Evolutionary conservation across 164 flowering plant species (phyloP).

Genomic region (Chimonanthus praecox): DNA sequence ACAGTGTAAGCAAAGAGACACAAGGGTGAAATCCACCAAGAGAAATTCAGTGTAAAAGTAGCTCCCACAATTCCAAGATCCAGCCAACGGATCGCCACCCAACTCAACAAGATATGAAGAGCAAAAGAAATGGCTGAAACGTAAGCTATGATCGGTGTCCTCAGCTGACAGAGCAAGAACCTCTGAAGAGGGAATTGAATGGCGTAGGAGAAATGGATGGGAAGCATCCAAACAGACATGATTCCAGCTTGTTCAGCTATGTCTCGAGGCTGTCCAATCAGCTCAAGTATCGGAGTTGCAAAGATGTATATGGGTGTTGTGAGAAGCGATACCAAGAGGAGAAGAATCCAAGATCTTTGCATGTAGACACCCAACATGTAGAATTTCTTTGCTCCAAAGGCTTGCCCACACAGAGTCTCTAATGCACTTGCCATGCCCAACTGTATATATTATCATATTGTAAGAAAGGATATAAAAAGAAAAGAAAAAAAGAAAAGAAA

Average conservation of each 20-base stretch:
- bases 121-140: constrained; percentile 17
- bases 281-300: constrained; percentile 38
- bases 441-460: not conserved
- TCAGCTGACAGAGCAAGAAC: constrained; percentile 38
- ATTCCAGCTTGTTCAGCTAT: constrained; percentile 43
- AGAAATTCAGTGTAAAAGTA: constrained; percentile 14
- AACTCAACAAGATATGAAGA: constrained; percentile 22
- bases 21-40: constrained; percentile 34
- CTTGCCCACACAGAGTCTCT: constrained; percentile 14
- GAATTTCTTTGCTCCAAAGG: constrained; percentile 8
- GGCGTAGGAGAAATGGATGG: constrained; percentile 27
- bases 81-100: constrained; percentile 23
- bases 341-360: constrained; percentile 47
- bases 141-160: constrained; percentile 25
- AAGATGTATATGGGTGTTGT: constrained; percentile 37
- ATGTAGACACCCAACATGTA: constrained; percentile 22
- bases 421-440: constrained; percentile 12
- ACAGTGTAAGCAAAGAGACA: constrained; percentile 19
- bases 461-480: too few species aligned
- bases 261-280: constrained; percentile 27
- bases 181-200: constrained; percentile 32
- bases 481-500: too few species aligned
- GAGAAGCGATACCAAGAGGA: constrained; percentile 25
- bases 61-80: constrained; percentile 29
- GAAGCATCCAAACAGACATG: constrained; percentile 32